These are phyloP conservation scores for Clitopilus hobsonii DNA, from an alignment of 768 basidiomycete species.

Conservation along the genomic window DNA sequence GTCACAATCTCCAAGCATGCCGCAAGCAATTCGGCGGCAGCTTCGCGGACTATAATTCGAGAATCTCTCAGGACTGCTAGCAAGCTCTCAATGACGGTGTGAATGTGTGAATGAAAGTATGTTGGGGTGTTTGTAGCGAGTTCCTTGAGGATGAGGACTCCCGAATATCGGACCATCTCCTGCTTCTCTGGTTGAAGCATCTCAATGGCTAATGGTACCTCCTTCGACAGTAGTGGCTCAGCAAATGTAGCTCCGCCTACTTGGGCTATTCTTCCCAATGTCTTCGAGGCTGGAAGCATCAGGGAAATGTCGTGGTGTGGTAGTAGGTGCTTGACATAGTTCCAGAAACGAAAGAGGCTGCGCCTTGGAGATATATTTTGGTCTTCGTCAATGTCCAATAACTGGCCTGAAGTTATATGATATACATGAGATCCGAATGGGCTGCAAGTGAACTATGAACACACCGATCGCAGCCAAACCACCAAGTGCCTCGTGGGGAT, in stretches of 20 bases:
- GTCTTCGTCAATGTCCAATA: slow-evolving; percentile 73
- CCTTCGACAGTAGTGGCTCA: slow-evolving; percentile 85
- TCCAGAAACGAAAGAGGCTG: slow-evolving; percentile 82
- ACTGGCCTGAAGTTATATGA: slow-evolving; percentile 44
- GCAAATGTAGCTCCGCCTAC: slow-evolving; percentile 82
- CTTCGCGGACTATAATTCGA: slow-evolving; percentile 86
- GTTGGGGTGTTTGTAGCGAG: slow-evolving; percentile 84
- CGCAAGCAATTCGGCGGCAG: slow-evolving; percentile 89
- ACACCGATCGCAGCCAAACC: slow-evolving; percentile 85
- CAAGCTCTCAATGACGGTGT: slow-evolving; percentile 87
- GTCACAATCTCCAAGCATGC: slow-evolving; percentile 88
- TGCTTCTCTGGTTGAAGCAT: slow-evolving; percentile 74
- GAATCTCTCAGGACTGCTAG: slow-evolving; percentile 86
- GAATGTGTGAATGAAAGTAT: slow-evolving; percentile 86
- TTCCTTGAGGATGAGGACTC: slow-evolving; percentile 91
- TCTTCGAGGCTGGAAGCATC: slow-evolving; percentile 93
- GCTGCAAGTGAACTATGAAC: slow-evolving; percentile 16
- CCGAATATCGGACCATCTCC: slow-evolving; percentile 87
- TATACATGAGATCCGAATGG: not conserved
- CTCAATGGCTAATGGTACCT: slow-evolving; percentile 81
- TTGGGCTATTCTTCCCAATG: slow-evolving; percentile 80
- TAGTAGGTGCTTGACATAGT: slow-evolving; percentile 90
- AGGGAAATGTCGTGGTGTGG: slow-evolving; percentile 89
- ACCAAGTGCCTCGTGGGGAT: slow-evolving; percentile 75
- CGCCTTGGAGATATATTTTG: slow-evolving; percentile 78